Evolutionary conservation across 352 stramenopile species (phyloP).

Genomic region (Globisporangium megalacanthum): DNA sequence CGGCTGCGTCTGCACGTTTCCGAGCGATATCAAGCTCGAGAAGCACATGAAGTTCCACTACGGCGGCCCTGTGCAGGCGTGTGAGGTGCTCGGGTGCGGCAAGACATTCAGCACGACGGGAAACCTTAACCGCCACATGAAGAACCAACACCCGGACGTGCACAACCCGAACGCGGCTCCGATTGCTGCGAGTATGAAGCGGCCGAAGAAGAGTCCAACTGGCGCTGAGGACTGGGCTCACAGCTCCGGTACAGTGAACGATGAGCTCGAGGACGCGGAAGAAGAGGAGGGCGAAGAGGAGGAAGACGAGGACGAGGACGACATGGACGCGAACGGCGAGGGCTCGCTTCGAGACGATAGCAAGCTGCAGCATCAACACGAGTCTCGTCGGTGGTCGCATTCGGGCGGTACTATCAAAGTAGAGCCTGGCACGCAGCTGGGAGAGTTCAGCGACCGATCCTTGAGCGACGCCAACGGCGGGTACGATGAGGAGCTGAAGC

Average conservation of each 20-base stretch:
- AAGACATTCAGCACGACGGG: conserved; percentile 49
- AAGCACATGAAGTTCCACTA: conserved; percentile 50
- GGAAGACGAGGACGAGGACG: not conserved
- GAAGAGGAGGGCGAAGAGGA: conserved; percentile 1
- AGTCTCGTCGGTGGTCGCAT: not conserved
- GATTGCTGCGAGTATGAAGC: not conserved
- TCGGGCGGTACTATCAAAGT: not conserved
- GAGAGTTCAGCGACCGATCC: no score
- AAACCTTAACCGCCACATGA: conserved; percentile 40
- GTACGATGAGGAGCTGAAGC: conserved; percentile 10
- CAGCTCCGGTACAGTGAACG: conserved; percentile 3
- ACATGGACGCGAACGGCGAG: no score
- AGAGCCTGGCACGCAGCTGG: not conserved
- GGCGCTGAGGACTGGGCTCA: conserved; percentile 12
- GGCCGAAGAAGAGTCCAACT: conserved; percentile 8
- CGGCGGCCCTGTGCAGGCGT: conserved; percentile 33
- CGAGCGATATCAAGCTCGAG: conserved; percentile 36
- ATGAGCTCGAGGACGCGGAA: not conserved
- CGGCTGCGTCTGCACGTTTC: conserved; percentile 32
- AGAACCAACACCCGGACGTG: conserved; percentile 6
- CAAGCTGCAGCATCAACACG: not conserved
- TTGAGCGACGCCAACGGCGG: not conserved
- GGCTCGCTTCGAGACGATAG: no score
- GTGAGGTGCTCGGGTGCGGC: conserved; percentile 25
- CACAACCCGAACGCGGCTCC: no score